Conservation (phyloP, 805 yeast species). For the Candida tibetensis region DNA sequence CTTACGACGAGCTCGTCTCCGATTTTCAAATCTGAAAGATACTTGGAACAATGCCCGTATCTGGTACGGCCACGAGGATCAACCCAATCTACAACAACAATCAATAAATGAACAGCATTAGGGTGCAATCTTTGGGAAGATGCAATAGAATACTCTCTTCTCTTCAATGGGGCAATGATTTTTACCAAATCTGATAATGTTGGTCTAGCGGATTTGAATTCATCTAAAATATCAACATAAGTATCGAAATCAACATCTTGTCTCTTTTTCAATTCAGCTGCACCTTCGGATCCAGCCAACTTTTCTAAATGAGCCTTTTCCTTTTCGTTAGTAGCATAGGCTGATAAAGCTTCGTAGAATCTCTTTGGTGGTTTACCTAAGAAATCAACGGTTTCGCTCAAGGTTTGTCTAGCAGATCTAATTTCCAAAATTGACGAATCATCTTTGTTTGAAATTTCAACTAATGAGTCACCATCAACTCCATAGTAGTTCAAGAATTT, state of each 20-base stretch:
- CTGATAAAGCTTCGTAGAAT: constrained; percentile 81
- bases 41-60: constrained; percentile 93
- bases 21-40: constrained; percentile 69
- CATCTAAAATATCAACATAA: constrained; percentile 76
- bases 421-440: constrained; percentile 56
- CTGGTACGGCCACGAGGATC: constrained; percentile 82
- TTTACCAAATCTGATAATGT: constrained; percentile 63
- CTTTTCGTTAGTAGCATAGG: constrained; percentile 63
- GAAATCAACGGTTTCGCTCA: constrained; percentile 77
- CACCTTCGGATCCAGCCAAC: constrained; percentile 76
- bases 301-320: constrained; percentile 62
- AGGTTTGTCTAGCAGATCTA: constrained; percentile 78
- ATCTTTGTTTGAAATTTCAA: constrained; percentile 71
- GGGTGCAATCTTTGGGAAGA: constrained; percentile 93
- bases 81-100: constrained; percentile 95
- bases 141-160: constrained; percentile 97
- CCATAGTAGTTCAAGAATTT: constrained; percentile 72
- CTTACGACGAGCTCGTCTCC: constrained; percentile 90
- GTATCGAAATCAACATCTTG: constrained; percentile 81
- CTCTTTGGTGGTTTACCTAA: constrained; percentile 96
- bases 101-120: constrained; percentile 82
- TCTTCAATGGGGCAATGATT: constrained; percentile 81
- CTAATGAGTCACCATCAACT: constrained; percentile 62
- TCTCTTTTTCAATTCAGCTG: constrained; percentile 75
- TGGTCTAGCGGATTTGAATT: constrained; percentile 83